Evolutionary conservation across 2,329 filamentous ascomycete genomes (phyloP).

Genomic region (Epichloe uncinata): DNA sequence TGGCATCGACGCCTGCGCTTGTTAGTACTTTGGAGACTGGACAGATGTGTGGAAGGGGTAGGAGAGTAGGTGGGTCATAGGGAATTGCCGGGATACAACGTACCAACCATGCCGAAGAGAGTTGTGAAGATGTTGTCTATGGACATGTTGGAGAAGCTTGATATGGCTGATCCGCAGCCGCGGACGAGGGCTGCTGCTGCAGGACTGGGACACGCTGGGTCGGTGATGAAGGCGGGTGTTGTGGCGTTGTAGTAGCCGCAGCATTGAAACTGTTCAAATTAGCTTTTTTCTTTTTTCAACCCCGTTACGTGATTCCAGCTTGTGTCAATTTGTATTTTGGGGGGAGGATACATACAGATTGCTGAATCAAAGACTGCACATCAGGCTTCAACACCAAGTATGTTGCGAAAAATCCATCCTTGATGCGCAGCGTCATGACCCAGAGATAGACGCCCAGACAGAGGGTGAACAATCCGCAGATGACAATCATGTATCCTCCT

Average conservation of each 20-base stretch:
- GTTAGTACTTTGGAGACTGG: conserved; percentile 11
- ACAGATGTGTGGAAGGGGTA: conserved; percentile 1
- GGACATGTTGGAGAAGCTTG: conserved; percentile 54
- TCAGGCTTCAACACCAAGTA: conserved; percentile 44
- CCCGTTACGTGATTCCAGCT: background rate
- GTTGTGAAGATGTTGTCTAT: conserved; percentile 68
- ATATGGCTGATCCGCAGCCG: conserved; percentile 57
- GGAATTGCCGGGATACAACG: conserved; percentile 10
- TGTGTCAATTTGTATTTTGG: background rate
- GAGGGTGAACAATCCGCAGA: conserved; percentile 51
- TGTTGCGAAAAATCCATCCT: conserved; percentile 44
- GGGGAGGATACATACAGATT: conserved; percentile 37
- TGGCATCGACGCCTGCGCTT: conserved; percentile 39
- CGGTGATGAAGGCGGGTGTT: conserved; percentile 56
- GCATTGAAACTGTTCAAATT: conserved; percentile 50
- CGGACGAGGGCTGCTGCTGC: conserved; percentile 55
- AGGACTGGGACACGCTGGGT: conserved; percentile 54
- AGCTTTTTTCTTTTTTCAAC: background rate
- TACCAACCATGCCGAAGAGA: conserved; percentile 65
- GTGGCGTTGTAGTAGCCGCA: conserved; percentile 68
- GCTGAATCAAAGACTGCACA: conserved; percentile 58
- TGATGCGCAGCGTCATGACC: conserved; percentile 59
- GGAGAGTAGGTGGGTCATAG: background rate
- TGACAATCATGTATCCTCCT: conserved; percentile 49
- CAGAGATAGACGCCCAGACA: conserved; percentile 54